Percentiles rank a stretch among this genome's conserved stretches.
Evolutionary conservation across 176 grass and related monocot genomes (phyloP).

Genomic region (Aegilops tauschii): DNA sequence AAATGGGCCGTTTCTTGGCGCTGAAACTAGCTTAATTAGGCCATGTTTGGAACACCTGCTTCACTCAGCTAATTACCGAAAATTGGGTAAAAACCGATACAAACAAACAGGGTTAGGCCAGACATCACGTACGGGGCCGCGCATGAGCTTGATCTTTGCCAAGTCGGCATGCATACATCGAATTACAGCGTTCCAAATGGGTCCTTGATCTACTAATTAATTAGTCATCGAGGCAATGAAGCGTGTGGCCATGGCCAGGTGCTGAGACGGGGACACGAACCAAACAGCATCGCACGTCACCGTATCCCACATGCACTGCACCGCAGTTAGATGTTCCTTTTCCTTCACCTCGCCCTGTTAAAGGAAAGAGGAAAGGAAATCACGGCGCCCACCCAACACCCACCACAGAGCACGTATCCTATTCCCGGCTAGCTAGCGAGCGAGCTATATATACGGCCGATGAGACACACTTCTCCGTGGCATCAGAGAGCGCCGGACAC

Average conservation of each 20-base stretch:
- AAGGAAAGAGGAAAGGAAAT: not conserved
- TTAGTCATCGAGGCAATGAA: not conserved
- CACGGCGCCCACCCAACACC: conserved; percentile 18
- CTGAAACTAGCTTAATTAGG: not conserved
- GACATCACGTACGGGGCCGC: too few relatives aligned
- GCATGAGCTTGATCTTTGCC: too few relatives aligned
- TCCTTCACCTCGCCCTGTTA: not conserved
- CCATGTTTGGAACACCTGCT: not conserved
- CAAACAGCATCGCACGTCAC: not conserved
- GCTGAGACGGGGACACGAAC: not conserved
- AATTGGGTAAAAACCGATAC: too few relatives aligned
- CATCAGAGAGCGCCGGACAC: not conserved
- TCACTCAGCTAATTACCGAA: too few relatives aligned
- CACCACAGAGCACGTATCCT: not conserved
- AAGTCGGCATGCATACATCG: too few relatives aligned
- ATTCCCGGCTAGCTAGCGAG: not conserved
- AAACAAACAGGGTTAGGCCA: too few relatives aligned
- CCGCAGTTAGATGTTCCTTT: not conserved
- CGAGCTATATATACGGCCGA: conserved; percentile 16
- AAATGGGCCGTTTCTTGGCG: not conserved
- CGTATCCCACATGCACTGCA: not conserved
- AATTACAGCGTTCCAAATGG: too few relatives aligned
- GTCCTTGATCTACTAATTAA: not conserved
- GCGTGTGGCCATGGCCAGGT: not conserved
- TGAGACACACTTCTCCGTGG: not conserved